Evolutionary conservation across 1,284 basidiomycete genomes (phyloP).

Genomic region (Chiua sp.): DNA sequence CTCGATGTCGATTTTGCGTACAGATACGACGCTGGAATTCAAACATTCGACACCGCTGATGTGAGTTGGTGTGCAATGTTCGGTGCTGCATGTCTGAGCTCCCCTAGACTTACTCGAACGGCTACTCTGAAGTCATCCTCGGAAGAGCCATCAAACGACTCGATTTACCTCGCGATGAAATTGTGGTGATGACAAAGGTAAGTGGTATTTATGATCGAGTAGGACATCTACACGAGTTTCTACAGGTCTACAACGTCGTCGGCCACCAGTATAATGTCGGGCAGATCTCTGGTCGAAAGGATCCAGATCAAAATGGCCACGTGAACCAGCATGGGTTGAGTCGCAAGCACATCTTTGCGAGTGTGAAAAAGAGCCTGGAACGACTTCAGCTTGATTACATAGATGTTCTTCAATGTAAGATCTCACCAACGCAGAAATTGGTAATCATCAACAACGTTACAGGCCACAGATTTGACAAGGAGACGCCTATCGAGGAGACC

Average conservation of each 20-base stretch:
- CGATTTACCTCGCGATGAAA: conserved; percentile 73
- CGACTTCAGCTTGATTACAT: conserved; percentile 75
- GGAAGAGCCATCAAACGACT: conserved; percentile 81
- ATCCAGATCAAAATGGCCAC: conserved; percentile 54
- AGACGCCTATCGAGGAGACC: conserved; percentile 40
- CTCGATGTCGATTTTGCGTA: conserved; percentile 2
- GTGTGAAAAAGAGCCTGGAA: conserved; percentile 67
- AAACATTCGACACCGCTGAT: conserved; percentile 73
- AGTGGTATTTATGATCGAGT: conserved; percentile 2
- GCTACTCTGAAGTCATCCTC: conserved; percentile 74
- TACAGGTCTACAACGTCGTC: conserved; percentile 44
- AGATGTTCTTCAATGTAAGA: conserved; percentile 65
- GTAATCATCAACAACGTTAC: background rate
- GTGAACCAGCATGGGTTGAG: conserved; percentile 62
- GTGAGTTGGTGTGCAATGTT: conserved; percentile 32
- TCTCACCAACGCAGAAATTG: background rate
- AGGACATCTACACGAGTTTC: background rate
- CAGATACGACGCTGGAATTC: conserved; percentile 67
- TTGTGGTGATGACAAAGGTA: conserved; percentile 82
- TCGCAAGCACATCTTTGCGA: conserved; percentile 75
- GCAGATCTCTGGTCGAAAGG: conserved; percentile 17
- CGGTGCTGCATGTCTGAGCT: background rate
- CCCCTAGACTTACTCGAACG: conserved; percentile 66
- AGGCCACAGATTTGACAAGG: conserved; percentile 38
- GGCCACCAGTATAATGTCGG: conserved; percentile 33